Evolutionary conservation across 192 early-diverging fungal genomes (phyloP), one percentile per base, ranked within the genome.

Genomic region (Backusella circina): DNA sequence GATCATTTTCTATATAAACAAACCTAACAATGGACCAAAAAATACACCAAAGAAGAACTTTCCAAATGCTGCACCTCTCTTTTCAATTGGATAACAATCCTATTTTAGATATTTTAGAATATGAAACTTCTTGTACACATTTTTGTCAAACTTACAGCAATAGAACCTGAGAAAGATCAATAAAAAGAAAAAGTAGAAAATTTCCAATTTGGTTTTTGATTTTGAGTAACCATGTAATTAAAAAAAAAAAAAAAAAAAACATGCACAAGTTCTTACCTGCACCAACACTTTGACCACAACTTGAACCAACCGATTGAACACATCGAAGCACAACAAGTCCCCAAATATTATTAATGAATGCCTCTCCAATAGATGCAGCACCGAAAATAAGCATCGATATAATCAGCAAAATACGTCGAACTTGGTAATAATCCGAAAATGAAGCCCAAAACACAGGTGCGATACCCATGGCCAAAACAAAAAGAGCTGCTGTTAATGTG

Each of bases 381-480:
- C 67, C 72, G 72, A 85, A 87, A 38, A 87, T 79, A 18, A 77
- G 18, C 54, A 81, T 82, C 23, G 79, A 85, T 1, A 38, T 2
- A 21, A 85, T 69, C 28, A 80, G 75, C 26, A 84, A 77, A 4
- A 78, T 35, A 68, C 84, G 81, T n/a, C 86, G 83, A 32, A 87
- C 78, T 31, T 80, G 70, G 70, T 82, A 87, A 21, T 69, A 31
- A 54, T 87, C 86, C 1, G 86, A 84, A 28, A 83, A 18, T 0
- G 80, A 80, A 3, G 86, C 84, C 74, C 73, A 82, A 38, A 87
- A 75, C 0, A 87, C 67, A 10, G 86, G 86, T 67, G 81, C 79
- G 51, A 86, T 82, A 26, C 85, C 84, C 80, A 83, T 83, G 54
- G 83, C 83, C 30, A 86, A 71, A 21, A 83, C 81, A 36, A 83